Percentiles rank a stretch among this genome's conserved stretches.
Conservation (phyloP, 164 flowering plant species). For the Vitis amurensis region DNA sequence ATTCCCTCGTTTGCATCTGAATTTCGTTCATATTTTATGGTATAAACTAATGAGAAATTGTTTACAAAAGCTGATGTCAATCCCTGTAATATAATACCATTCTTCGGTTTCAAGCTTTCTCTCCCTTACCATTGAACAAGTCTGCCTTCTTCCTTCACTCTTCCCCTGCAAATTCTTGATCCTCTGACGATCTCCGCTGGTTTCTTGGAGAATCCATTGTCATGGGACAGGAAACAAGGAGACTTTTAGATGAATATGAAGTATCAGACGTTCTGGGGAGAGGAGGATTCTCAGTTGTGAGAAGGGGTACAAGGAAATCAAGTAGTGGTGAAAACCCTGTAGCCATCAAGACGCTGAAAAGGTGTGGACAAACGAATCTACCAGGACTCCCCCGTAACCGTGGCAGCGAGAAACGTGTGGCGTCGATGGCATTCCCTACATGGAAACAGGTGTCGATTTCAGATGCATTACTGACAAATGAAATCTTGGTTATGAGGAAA, state of each 20-base stretch:
- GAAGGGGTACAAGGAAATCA: constrained; percentile 45
- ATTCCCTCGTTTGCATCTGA: constrained; percentile 9
- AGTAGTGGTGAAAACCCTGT: constrained; percentile 29
- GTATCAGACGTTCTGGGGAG: constrained; percentile 51
- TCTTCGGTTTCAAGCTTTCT: neutral
- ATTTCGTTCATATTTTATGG: constrained; percentile 3
- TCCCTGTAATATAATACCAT: neutral
- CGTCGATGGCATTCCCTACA: constrained; percentile 20
- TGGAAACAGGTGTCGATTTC: constrained; percentile 54
- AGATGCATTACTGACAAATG: constrained; percentile 71
- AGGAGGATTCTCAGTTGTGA: constrained; percentile 77
- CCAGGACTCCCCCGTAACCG: constrained; percentile 15
- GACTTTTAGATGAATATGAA: constrained; percentile 54
- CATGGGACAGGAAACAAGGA: constrained; percentile 55
- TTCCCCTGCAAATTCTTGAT: neutral
- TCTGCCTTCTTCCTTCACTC: neutral
- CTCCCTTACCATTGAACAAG: constrained; percentile 6
- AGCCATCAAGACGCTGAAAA: constrained; percentile 71
- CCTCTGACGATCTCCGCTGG: neutral
- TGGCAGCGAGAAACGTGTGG: constrained; percentile 14
- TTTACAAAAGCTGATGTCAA: constrained; percentile 15
- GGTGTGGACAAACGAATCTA: constrained; percentile 27
- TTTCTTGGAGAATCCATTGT: constrained; percentile 4
- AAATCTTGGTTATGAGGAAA: constrained; percentile 67
- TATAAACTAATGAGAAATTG: constrained; percentile 10